A percentile compares a stretch with the other conserved stretches of the same genome.
Evolutionary conservation across 371 early-diverging fungal species (phyloP).

Genomic region (Rhizomucor miehei): DNA sequence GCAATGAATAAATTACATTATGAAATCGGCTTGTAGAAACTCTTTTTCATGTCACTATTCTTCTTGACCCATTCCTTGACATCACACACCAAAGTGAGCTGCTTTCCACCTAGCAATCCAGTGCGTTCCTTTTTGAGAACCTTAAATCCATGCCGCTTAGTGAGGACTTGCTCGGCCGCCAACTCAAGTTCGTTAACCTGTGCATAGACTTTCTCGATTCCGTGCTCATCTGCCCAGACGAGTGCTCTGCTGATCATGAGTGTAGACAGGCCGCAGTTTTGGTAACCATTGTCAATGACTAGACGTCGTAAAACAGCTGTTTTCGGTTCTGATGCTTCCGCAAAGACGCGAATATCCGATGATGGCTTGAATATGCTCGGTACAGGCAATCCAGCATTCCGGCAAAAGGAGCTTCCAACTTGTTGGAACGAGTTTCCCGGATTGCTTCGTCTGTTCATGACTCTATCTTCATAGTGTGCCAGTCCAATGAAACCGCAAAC

Average conservation of each 20-base stretch:
- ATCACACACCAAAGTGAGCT: constrained; percentile 10
- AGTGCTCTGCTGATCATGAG: constrained; percentile 39
- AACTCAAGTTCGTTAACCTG: constrained; percentile 29
- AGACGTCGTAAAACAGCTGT: constrained; percentile 38
- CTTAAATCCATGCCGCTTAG: constrained; percentile 37
- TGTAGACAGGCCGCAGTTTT: constrained; percentile 39
- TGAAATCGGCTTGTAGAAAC: constrained; percentile 3
- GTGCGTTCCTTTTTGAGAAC: constrained; percentile 18
- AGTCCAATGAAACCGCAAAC: constrained; percentile 41
- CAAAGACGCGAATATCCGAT: constrained; percentile 12
- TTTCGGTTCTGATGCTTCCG: constrained; percentile 25
- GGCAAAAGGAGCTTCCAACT: constrained; percentile 9
- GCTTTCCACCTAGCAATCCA: constrained; percentile 31
- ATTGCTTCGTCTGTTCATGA: constrained; percentile 1
- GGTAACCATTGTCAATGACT: constrained; percentile 30
- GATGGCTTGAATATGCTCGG: constrained; percentile 16
- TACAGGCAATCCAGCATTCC: constrained; percentile 8
- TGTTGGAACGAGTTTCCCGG: constrained; percentile 22
- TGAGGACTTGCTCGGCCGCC: constrained; percentile 36
- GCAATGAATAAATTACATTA: neutral
- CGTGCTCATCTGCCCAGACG: constrained; percentile 34
- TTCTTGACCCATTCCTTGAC: constrained; percentile 18
- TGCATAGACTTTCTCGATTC: constrained; percentile 34
- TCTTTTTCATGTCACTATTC: constrained; percentile 4
- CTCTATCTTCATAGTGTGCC: constrained; percentile 14